Conservation (phyloP, 2,329 filamentous ascomycete species). For the Verticillium klebahnii region DNA sequence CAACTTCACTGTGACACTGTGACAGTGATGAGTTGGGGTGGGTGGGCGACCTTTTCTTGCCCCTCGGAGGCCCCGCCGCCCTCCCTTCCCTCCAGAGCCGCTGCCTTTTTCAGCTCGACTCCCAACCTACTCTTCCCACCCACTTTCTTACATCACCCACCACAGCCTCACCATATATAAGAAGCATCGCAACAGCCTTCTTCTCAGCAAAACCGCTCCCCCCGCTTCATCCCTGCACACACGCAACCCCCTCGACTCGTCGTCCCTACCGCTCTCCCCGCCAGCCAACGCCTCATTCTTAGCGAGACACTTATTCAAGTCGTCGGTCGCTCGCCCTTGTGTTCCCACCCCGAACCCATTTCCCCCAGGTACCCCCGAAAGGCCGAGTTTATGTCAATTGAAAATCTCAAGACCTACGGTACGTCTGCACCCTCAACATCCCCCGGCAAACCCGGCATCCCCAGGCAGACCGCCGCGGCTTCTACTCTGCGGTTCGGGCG, state of each 20-base stretch:
- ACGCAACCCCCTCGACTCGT: background rate
- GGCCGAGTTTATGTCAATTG: constrained; percentile 96
- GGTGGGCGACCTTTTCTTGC: background rate
- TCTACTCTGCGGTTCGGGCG: background rate
- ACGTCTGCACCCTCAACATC: constrained; percentile 32
- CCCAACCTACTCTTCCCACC: background rate
- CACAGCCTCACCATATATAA: constrained; percentile 11
- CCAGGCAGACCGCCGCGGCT: background rate
- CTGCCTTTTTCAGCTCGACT: background rate
- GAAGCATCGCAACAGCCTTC: constrained; percentile 1
- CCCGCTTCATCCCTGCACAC: background rate
- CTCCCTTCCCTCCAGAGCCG: background rate
- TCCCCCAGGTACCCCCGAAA: constrained; percentile 56
- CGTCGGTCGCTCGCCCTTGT: constrained; percentile 46
- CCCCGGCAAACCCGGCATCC: background rate
- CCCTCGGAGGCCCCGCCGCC: constrained; percentile 1
- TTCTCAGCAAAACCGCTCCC: background rate
- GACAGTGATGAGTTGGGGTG: background rate
- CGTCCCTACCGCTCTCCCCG: background rate
- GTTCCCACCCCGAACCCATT: constrained; percentile 41
- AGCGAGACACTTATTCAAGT: constrained; percentile 44
- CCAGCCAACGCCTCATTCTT: constrained; percentile 1
- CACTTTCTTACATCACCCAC: constrained; percentile 13
- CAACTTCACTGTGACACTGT: background rate
- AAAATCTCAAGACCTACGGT: constrained; percentile 97